Evolutionary conservation across 177 flowering plant species (phyloP).

Genomic region (Vitis hybrid): DNA sequence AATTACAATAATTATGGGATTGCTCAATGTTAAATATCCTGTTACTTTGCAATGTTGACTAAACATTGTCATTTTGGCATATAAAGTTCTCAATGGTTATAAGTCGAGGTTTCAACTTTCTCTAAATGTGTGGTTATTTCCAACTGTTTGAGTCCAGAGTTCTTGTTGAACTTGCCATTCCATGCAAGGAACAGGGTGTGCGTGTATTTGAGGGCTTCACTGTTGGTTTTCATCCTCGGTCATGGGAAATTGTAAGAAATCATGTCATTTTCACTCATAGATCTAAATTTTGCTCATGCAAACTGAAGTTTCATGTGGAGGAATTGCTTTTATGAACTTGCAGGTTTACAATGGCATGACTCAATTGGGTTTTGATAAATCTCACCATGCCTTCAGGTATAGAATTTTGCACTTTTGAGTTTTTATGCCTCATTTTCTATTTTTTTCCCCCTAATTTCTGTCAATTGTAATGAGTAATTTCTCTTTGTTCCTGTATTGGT

Average conservation of each 20-base stretch:
- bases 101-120: background rate
- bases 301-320: background rate
- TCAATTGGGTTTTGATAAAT: constrained; percentile 74
- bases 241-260: constrained; percentile 89
- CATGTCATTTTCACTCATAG: background rate
- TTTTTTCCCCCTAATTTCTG: background rate
- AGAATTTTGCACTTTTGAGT: background rate
- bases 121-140: constrained; percentile 2
- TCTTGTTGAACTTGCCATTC: constrained; percentile 79
- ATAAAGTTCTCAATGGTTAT: too few relatives aligned
- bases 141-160: constrained; percentile 44
- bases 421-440: background rate
- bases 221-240: constrained; percentile 91
- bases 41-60: too few relatives aligned
- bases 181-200: constrained; percentile 68
- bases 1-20: too few relatives aligned
- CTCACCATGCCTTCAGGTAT: constrained; percentile 71
- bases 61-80: too few relatives aligned
- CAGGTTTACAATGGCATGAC: constrained; percentile 96
- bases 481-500: too few relatives aligned
- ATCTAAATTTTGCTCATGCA: background rate
- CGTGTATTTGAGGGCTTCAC: constrained; percentile 92
- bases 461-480: background rate
- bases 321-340: constrained; percentile 13
- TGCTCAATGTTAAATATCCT: too few relatives aligned